Conservation (phyloP, 306 rosid species). For the Cicer judaicum region DNA sequence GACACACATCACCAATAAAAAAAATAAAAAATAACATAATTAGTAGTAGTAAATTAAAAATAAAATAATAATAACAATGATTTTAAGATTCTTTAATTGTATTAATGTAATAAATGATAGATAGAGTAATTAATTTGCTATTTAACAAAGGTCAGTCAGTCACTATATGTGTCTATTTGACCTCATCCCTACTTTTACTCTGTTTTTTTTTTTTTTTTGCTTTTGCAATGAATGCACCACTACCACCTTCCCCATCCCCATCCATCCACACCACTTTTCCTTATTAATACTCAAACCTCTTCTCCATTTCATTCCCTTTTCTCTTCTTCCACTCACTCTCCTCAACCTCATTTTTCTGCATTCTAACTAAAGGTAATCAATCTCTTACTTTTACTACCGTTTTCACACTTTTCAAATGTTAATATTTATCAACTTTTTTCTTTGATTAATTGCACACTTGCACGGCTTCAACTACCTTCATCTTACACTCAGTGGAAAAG, state of each 20-base stretch:
- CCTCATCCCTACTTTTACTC: neutral
- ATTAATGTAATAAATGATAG: no score
- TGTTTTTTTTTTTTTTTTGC: slow-evolving; percentile 22
- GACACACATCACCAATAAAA: no score
- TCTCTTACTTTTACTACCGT: neutral
- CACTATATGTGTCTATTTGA: neutral
- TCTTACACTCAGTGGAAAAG: no score
- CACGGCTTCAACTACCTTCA: no score
- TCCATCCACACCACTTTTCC: slow-evolving; percentile 19
- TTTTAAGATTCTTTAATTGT: no score
- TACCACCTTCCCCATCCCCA: slow-evolving; percentile 28
- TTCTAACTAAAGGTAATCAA: slow-evolving; percentile 44
- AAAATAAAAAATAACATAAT: no score
- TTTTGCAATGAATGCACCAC: slow-evolving; percentile 70
- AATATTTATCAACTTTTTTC: neutral
- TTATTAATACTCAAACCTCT: slow-evolving; percentile 41
- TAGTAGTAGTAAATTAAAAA: no score
- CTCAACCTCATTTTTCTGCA: slow-evolving; percentile 17
- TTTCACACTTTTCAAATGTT: neutral
- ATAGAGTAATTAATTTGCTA: no score
- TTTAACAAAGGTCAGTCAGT: no score
- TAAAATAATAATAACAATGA: no score
- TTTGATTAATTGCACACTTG: neutral
- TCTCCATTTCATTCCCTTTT: slow-evolving; percentile 13
- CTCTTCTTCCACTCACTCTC: slow-evolving; percentile 8